Percentiles rank a stretch among this genome's conserved stretches.
Evolutionary conservation across 2,329 filamentous ascomycete genomes (phyloP).

Genomic region (Exophiala oligosperma): DNA sequence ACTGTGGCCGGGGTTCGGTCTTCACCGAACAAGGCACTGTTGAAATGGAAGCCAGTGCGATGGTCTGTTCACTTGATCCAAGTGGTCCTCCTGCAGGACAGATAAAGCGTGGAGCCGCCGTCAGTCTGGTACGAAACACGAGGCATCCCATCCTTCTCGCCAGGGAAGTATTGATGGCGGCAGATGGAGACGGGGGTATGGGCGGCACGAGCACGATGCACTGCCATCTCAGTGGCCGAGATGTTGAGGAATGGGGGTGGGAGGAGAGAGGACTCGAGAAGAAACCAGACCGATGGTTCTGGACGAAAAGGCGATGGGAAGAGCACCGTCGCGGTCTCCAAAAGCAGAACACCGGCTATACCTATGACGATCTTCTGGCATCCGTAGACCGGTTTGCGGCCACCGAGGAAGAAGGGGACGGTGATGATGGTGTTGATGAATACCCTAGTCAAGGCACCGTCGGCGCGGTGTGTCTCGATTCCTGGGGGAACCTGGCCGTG

Average conservation of each 20-base stretch:
- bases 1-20: constrained; percentile 79
- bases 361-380: constrained; percentile 17
- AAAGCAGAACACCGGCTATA: constrained; percentile 24
- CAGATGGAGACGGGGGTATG: constrained; percentile 53
- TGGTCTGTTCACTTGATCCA: constrained; percentile 62
- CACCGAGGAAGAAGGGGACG: constrained; percentile 44
- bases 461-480: constrained; percentile 78
- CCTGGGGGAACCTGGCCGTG: constrained; percentile 69
- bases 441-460: constrained; percentile 82
- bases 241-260: constrained; percentile 68
- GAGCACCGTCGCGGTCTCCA: constrained; percentile 66
- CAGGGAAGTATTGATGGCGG: constrained; percentile 67
- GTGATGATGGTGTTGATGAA: constrained; percentile 52
- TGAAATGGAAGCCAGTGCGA: constrained; percentile 83
- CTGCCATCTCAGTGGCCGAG: constrained; percentile 65
- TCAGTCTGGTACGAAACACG: constrained; percentile 71
- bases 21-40: constrained; percentile 81
- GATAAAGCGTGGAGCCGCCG: constrained; percentile 74
- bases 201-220: constrained; percentile 49
- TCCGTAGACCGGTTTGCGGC: constrained; percentile 14
- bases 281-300: constrained; percentile 72
- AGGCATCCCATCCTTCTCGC: constrained; percentile 78
- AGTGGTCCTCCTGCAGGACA: constrained; percentile 15
- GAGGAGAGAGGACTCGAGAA: constrained; percentile 62
- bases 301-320: constrained; percentile 74